Conservation (phyloP, 176 grass and related monocot genomes). For the Neostapfia colusana region DNA sequence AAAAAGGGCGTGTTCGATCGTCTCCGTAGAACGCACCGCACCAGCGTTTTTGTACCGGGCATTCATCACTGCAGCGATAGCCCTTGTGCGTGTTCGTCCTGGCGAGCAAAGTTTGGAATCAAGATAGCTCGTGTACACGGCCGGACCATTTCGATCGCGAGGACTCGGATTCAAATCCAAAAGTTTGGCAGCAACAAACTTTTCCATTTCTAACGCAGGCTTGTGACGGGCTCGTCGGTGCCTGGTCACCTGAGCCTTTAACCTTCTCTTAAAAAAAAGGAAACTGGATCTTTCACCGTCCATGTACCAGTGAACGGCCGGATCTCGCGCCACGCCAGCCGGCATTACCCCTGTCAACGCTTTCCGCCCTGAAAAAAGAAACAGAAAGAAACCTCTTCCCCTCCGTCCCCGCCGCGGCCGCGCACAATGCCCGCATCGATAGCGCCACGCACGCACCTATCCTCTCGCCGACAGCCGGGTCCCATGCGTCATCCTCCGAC, state of each 20-base stretch:
- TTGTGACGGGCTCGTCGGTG: too few species aligned
- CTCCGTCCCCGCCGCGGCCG: background rate
- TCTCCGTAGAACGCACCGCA: background rate
- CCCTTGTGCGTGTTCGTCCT: background rate
- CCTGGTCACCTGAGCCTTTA: too few species aligned
- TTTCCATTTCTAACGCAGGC: too few species aligned
- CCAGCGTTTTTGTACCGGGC: background rate
- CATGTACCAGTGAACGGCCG: background rate
- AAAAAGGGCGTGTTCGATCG: background rate
- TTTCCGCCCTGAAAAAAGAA: constrained; percentile 33
- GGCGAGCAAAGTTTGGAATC: background rate
- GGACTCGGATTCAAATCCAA: background rate
- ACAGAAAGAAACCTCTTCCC: background rate
- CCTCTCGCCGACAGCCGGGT: background rate
- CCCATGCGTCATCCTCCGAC: background rate
- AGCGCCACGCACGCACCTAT: background rate
- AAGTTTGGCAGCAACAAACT: too few species aligned
- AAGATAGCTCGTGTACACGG: background rate
- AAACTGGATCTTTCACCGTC: constrained; percentile 20
- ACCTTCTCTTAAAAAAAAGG: too few species aligned
- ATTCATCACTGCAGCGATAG: background rate
- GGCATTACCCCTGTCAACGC: background rate
- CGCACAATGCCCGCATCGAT: constrained; percentile 49
- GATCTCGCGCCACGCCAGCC: background rate
- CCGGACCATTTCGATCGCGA: background rate